Percentiles rank a stretch among this genome's conserved stretches.
Conservation (phyloP, 1,284 basidiomycete species). For the Puccinia horiana region DNA sequence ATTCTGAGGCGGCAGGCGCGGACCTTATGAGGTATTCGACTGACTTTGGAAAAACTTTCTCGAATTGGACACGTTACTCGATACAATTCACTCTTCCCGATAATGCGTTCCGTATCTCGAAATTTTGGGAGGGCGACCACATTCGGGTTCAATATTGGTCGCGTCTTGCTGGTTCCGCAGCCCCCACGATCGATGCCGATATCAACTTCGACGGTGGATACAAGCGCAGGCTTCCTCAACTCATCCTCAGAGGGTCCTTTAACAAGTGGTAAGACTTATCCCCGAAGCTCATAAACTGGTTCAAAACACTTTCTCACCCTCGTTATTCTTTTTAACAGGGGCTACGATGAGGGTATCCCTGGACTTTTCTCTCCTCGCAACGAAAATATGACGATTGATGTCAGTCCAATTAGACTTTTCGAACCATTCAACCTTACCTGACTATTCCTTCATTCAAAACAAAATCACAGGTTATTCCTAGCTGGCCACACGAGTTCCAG, state of each 20-base stretch:
- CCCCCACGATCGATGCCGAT: conserved; percentile 75
- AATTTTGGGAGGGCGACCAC: conserved; percentile 79
- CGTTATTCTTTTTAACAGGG: conserved; percentile 55
- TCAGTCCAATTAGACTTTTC: background rate
- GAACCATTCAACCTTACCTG: background rate
- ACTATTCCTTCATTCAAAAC: background rate
- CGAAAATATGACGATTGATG: conserved; percentile 71
- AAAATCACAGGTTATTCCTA: conserved; percentile 69
- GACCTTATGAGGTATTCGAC: conserved; percentile 80
- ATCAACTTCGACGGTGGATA: conserved; percentile 63
- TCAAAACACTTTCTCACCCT: background rate
- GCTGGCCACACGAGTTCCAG: conserved; percentile 83
- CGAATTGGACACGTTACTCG: conserved; percentile 75
- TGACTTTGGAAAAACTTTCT: conserved; percentile 83
- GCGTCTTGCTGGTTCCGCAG: conserved; percentile 66
- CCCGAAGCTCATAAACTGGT: background rate
- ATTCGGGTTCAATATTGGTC: conserved; percentile 87
- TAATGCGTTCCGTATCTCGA: conserved; percentile 63
- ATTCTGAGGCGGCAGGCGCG: conserved; percentile 79
- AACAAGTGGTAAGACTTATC: conserved; percentile 67
- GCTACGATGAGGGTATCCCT: conserved; percentile 76
- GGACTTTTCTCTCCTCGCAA: conserved; percentile 68
- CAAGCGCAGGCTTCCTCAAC: conserved; percentile 76
- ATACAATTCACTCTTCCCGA: conserved; percentile 69
- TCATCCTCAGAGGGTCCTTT: conserved; percentile 80